Evolutionary conservation across 768 basidiomycete species (phyloP).

Genomic region (Rhizopogon vesiculosus): DNA sequence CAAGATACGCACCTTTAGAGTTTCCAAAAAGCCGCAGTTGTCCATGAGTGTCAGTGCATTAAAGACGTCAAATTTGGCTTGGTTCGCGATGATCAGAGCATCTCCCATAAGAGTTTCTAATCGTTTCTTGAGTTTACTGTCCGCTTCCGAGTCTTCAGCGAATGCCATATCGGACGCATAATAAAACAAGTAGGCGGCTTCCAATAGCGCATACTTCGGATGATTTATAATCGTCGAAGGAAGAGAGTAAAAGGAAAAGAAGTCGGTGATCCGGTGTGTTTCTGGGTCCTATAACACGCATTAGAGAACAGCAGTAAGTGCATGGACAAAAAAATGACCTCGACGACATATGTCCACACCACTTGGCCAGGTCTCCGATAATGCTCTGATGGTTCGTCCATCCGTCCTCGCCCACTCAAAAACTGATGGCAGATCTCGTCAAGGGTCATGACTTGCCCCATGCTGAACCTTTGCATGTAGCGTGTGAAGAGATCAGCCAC

Average conservation of each 20-base stretch:
- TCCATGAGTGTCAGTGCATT: slow-evolving; percentile 96
- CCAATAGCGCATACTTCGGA: slow-evolving; percentile 63
- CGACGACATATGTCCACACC: slow-evolving; percentile 94
- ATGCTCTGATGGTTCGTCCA: slow-evolving; percentile 31
- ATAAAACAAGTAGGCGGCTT: slow-evolving; percentile 95
- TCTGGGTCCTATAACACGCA: slow-evolving; percentile 59
- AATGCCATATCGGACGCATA: slow-evolving; percentile 84
- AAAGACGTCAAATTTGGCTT: slow-evolving; percentile 91
- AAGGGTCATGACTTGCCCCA: slow-evolving; percentile 66
- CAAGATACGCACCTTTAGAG: slow-evolving; percentile 63
- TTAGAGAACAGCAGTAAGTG: background rate
- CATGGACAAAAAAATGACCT: slow-evolving; percentile 44
- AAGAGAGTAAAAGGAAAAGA: slow-evolving; percentile 95
- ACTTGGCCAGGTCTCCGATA: slow-evolving; percentile 72
- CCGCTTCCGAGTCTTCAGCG: slow-evolving; percentile 53
- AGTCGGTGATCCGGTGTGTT: slow-evolving; percentile 85
- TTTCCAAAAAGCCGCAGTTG: slow-evolving; percentile 75
- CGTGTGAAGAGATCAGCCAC: slow-evolving; percentile 66
- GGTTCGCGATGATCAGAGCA: slow-evolving; percentile 74
- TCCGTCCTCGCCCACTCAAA: slow-evolving; percentile 70
- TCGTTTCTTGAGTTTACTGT: slow-evolving; percentile 59
- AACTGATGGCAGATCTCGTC: slow-evolving; percentile 88
- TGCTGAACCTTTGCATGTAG: slow-evolving; percentile 84
- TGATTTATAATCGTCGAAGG: slow-evolving; percentile 89
- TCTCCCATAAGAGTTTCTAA: slow-evolving; percentile 72